Evolutionary conservation across 441 rosid species (phyloP).

Genomic region (Adansonia rubrostipa): DNA sequence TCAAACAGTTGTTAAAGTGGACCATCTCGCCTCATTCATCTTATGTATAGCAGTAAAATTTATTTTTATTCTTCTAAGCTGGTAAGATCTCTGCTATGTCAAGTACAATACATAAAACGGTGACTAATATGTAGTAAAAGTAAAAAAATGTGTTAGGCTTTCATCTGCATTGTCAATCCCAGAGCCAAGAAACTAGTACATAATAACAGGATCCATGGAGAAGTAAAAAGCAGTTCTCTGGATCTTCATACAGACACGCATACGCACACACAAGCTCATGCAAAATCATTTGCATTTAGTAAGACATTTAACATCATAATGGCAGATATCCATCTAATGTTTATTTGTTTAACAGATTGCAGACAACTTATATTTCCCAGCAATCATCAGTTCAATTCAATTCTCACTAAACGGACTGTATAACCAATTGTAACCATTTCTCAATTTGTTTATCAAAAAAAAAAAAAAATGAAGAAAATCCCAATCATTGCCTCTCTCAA

Average conservation of each 20-base stretch:
- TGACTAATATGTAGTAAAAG: conserved; percentile 2
- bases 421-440: neutral
- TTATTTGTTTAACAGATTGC: neutral
- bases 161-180: neutral
- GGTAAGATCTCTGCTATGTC: neutral
- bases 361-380: neutral
- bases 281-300: neutral
- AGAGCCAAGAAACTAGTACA: neutral
- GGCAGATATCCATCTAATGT: neutral
- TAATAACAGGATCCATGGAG: conserved; percentile 6
- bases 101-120: neutral
- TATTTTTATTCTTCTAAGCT: neutral
- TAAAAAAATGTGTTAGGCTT: neutral
- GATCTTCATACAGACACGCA: neutral
- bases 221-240: neutral
- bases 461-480: neutral
- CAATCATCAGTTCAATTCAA: neutral
- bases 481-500: neutral
- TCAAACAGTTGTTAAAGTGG: neutral
- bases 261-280: neutral
- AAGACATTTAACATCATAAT: neutral
- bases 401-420: conserved; percentile 8
- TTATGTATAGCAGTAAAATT: neutral
- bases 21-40: neutral
- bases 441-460: neutral